These are phyloP conservation scores for Amanita molliuscula DNA, from an alignment of 768 basidiomycete species.

Conservation along the genomic window DNA sequence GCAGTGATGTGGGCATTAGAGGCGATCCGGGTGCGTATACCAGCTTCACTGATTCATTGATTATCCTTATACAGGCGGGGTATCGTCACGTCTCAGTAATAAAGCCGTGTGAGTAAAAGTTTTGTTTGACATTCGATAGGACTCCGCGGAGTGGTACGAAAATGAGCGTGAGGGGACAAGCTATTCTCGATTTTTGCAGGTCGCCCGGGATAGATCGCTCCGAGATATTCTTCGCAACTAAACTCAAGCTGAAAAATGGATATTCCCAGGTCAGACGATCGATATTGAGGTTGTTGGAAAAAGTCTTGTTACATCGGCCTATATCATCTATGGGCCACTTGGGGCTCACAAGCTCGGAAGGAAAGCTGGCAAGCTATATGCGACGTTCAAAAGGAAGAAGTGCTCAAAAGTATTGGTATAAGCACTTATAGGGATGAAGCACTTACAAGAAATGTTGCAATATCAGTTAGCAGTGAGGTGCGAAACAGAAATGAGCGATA, in stretches of 20 bases:
- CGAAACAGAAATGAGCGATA: slow-evolving; percentile 10
- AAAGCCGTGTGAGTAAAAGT: slow-evolving; percentile 4
- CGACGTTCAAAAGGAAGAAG: slow-evolving; percentile 51
- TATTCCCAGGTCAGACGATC: slow-evolving; percentile 37
- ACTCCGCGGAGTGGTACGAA: slow-evolving; percentile 45
- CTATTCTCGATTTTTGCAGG: slow-evolving; percentile 45
- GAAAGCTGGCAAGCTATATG: slow-evolving; percentile 61
- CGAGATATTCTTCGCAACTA: slow-evolving; percentile 63
- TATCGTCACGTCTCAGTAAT: slow-evolving; percentile 47
- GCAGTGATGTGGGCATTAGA: slow-evolving; percentile 54
- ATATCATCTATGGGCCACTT: slow-evolving; percentile 62
- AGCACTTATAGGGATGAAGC: slow-evolving; percentile 50
- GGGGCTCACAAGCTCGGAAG: slow-evolving; percentile 46
- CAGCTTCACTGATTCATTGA: slow-evolving; percentile 8
- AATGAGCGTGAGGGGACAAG: slow-evolving; percentile 60
- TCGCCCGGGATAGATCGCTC: slow-evolving; percentile 38
- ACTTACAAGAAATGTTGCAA: slow-evolving; percentile 42
- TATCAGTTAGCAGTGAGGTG: slow-evolving; percentile 46
- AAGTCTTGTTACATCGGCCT: slow-evolving; percentile 56
- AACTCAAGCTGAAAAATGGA: slow-evolving; percentile 48
- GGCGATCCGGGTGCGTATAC: slow-evolving; percentile 21
- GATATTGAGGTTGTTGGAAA: slow-evolving; percentile 42
- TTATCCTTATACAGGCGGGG: slow-evolving; percentile 32
- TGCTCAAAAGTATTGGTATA: slow-evolving; percentile 53
- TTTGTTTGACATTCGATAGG: slow-evolving; percentile 21